phyloP scores from a whole-genome alignment of 2,329 filamentous ascomycete genomes.

The Orbilia quercus region DNA sequence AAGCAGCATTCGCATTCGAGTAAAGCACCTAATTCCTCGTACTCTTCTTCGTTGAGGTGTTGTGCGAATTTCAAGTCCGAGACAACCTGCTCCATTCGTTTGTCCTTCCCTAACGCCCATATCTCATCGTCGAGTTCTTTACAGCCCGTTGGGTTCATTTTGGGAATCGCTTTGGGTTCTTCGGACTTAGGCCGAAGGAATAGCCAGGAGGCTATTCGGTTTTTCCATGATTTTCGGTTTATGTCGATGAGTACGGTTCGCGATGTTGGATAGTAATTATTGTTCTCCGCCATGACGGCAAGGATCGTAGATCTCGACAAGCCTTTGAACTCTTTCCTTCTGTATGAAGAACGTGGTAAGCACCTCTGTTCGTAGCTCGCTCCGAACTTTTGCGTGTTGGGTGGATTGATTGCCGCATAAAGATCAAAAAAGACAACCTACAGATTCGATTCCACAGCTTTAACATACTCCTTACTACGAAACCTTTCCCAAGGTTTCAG shows the following conservation, averaged over 20 bases:
- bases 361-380: constrained; percentile 10
- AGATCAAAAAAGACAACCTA: constrained; percentile 62
- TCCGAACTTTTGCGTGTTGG: not conserved
- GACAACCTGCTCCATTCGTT: constrained; percentile 62
- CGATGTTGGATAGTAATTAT: constrained; percentile 80
- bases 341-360: not conserved
- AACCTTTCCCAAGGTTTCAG: constrained; percentile 73
- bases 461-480: constrained; percentile 74
- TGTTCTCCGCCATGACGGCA: constrained; percentile 81
- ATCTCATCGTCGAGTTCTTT: constrained; percentile 67
- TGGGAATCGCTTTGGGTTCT: constrained; percentile 35
- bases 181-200: constrained; percentile 67
- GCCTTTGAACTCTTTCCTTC: constrained; percentile 47
- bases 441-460: constrained; percentile 74
- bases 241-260: constrained; percentile 76
- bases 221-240: constrained; percentile 80
- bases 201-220: constrained; percentile 77
- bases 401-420: no score
- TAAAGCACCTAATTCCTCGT: constrained; percentile 65
- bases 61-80: constrained; percentile 62
- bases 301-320: constrained; percentile 69
- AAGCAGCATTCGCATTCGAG: constrained; percentile 85
- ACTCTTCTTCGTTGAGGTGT: constrained; percentile 66
- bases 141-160: constrained; percentile 49
- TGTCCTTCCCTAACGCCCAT: constrained; percentile 63